These are phyloP conservation scores for Boechera stricta DNA, from an alignment of 345 rosid species.

Conservation along the genomic window DNA sequence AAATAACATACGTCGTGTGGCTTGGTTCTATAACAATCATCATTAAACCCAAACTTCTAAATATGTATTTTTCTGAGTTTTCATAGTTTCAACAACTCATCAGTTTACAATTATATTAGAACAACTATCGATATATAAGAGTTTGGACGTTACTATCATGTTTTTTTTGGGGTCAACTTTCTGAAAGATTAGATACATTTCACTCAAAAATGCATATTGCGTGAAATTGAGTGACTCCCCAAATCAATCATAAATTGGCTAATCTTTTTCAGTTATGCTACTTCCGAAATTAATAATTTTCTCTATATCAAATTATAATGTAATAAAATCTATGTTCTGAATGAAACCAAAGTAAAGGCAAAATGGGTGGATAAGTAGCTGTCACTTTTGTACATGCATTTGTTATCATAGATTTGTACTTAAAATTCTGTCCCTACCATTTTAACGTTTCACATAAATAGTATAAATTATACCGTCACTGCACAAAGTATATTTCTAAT, in stretches of 20 bases:
- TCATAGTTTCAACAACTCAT: background rate
- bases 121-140: background rate
- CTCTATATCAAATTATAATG: background rate
- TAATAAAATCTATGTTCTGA: background rate
- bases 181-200: too few relatives aligned
- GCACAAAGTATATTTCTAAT: background rate
- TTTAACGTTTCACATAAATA: constrained; percentile 5
- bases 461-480: background rate
- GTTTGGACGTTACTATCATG: background rate
- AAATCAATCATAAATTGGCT: constrained; percentile 1
- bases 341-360: constrained; percentile 8
- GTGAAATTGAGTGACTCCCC: background rate
- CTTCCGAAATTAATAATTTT: background rate
- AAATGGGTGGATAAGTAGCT: constrained; percentile 1
- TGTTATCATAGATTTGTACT: constrained; percentile 7
- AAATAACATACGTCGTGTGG: background rate
- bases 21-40: background rate
- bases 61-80: background rate
- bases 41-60: background rate
- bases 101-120: background rate
- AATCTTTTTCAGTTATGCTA: background rate
- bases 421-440: constrained; percentile 15
- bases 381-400: constrained; percentile 12
- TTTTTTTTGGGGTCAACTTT: background rate
- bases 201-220: background rate